These are phyloP conservation scores for Pueraria montana DNA, from an alignment of 306 rosid species.

Conservation along the genomic window DNA sequence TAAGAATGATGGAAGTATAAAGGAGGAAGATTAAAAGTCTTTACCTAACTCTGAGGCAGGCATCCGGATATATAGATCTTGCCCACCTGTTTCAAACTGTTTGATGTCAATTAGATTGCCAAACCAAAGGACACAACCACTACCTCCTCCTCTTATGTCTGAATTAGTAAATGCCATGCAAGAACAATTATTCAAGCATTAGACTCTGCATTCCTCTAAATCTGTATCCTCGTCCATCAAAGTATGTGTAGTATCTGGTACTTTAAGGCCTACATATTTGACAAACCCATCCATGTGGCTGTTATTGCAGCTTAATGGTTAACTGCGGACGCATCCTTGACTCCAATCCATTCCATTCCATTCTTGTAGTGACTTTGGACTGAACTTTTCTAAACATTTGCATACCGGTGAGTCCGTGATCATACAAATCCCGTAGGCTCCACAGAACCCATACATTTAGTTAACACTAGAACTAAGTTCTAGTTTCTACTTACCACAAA, in stretches of 20 bases:
- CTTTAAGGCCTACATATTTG: background rate
- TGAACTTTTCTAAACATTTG: slow-evolving; percentile 32
- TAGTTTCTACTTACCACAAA: too few relatives aligned
- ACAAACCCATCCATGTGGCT: too few relatives aligned
- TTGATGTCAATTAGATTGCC: slow-evolving; percentile 7
- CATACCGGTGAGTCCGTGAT: too few relatives aligned
- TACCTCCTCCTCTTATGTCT: slow-evolving; percentile 18
- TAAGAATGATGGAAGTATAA: too few relatives aligned
- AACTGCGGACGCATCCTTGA: too few relatives aligned
- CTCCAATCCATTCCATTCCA: background rate
- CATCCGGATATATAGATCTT: slow-evolving; percentile 17
- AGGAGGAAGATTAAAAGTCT: too few relatives aligned
- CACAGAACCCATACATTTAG: too few relatives aligned
- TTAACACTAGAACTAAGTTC: too few relatives aligned
- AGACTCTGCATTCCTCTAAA: slow-evolving; percentile 55
- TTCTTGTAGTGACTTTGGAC: background rate
- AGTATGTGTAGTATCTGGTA: slow-evolving; percentile 60
- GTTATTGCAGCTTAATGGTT: too few relatives aligned
- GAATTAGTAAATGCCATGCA: slow-evolving; percentile 49
- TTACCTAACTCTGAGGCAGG: slow-evolving; percentile 1
- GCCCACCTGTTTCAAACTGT: background rate
- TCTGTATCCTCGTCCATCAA: slow-evolving; percentile 54
- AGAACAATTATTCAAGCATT: slow-evolving; percentile 68
- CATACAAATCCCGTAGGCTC: too few relatives aligned
- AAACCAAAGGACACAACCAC: slow-evolving; percentile 39